Evolutionary conservation across 1,284 basidiomycete species (phyloP).

Genomic region (Ceratobasidium papillatum): DNA sequence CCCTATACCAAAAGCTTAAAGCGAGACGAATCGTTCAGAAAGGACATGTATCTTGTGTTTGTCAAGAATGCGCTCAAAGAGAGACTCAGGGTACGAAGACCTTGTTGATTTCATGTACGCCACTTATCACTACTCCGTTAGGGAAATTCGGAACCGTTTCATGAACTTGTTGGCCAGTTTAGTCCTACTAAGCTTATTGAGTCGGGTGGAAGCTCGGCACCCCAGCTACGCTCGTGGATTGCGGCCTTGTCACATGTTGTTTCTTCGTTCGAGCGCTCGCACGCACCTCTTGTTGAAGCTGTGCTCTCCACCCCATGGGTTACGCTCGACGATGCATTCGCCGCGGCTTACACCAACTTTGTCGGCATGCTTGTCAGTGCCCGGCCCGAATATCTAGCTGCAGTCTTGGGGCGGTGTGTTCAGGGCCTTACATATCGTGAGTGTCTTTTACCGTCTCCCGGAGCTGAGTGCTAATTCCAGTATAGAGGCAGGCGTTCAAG

Average conservation of each 20-base stretch:
- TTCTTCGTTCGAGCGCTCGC: slow-evolving; percentile 80
- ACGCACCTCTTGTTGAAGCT: slow-evolving; percentile 86
- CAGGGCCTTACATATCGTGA: slow-evolving; percentile 89
- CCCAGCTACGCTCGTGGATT: slow-evolving; percentile 76
- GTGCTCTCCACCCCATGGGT: slow-evolving; percentile 93
- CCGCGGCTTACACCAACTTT: slow-evolving; percentile 86
- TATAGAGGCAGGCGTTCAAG: slow-evolving; percentile 73
- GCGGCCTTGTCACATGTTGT: slow-evolving; percentile 80
- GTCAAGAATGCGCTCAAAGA: slow-evolving; percentile 83
- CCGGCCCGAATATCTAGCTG: slow-evolving; percentile 89
- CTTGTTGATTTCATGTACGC: background rate
- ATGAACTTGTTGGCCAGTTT: slow-evolving; percentile 77
- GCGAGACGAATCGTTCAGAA: slow-evolving; percentile 74
- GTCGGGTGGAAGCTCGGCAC: slow-evolving; percentile 55
- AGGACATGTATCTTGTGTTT: slow-evolving; percentile 86
- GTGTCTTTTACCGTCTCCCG: slow-evolving; percentile 51
- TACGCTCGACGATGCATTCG: slow-evolving; percentile 82
- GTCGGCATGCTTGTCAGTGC: slow-evolving; percentile 93
- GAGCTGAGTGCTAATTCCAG: slow-evolving; percentile 17
- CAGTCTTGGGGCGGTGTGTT: slow-evolving; percentile 82
- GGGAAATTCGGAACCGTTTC: slow-evolving; percentile 72
- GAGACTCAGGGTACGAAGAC: slow-evolving; percentile 66
- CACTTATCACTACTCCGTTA: slow-evolving; percentile 49
- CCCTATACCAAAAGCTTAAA: slow-evolving; percentile 59
- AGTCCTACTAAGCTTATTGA: slow-evolving; percentile 58